Evolutionary conservation across 768 basidiomycete species (phyloP).

Genomic region (Boletus speciosus): DNA sequence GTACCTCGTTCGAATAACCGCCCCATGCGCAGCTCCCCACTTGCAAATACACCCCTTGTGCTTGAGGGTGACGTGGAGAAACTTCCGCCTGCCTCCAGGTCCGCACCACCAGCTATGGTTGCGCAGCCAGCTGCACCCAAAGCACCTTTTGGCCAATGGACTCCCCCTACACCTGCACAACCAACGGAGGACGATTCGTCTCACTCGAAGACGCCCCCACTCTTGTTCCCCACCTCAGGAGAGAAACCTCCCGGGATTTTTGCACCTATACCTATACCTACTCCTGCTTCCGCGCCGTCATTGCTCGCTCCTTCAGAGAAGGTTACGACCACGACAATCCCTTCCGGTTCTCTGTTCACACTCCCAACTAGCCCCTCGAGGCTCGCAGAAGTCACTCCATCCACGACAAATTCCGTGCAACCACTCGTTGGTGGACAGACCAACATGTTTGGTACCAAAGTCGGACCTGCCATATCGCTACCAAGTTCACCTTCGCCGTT

Average conservation of each 20-base stretch:
- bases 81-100: slow-evolving; percentile 12
- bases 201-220: slow-evolving; percentile 50
- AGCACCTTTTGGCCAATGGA: slow-evolving; percentile 35
- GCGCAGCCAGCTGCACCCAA: slow-evolving; percentile 42
- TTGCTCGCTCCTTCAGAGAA: not conserved
- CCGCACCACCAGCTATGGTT: slow-evolving; percentile 16
- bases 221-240: slow-evolving; percentile 26
- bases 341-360: slow-evolving; percentile 8
- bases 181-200: slow-evolving; percentile 22
- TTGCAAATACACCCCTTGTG: slow-evolving; percentile 53
- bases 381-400: not conserved
- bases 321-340: not conserved
- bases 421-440: slow-evolving; percentile 12
- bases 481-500: slow-evolving; percentile 4
- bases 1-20: slow-evolving; percentile 50
- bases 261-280: slow-evolving; percentile 4
- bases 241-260: slow-evolving; percentile 11
- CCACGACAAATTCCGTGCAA: slow-evolving; percentile 1
- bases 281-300: not conserved
- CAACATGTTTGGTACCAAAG: slow-evolving; percentile 3
- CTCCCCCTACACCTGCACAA: slow-evolving; percentile 10
- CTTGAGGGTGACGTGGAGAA: slow-evolving; percentile 37
- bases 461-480: not conserved
- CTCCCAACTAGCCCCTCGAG: slow-evolving; percentile 6
- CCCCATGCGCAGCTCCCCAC: slow-evolving; percentile 72